Evolutionary conservation across 495 filamentous ascomycete species (phyloP), one percentile per base, ranked within the genome.

Genomic region (Trichoderma asperelloides): DNA sequence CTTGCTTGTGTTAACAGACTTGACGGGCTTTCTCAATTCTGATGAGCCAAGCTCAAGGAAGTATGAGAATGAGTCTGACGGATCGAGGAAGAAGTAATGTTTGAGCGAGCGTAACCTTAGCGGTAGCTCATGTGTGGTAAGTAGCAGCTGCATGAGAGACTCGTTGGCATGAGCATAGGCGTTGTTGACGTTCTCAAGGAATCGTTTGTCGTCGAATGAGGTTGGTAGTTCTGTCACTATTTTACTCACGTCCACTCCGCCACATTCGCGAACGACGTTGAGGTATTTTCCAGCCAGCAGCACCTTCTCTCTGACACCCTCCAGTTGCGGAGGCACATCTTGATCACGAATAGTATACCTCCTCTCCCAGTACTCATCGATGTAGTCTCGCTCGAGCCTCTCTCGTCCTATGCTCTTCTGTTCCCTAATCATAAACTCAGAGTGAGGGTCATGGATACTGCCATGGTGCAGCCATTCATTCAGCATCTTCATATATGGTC

Each of bases 401-500:
- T 97, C 96, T 23, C 95, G 85, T 65, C 88, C 88, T 71, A 98
- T 98, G 72, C 92, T 95, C 77, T 94, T 94, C 74, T 96, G 93
- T 75, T 98, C 95, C 70, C 92, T 96, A 69, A 98, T 88, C 45
- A 98, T 78, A 72, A 98, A 98, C 74, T 98, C 95, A 15, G 85
- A 86, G 74, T 97, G 96, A 2, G 94, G 92, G 75, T 98, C 95
- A 74, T 88, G 90, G 74, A 98, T 98, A 47, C 89, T 91, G 21
- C 95, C 95, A 72, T 96, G 93, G 73, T 98, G 95, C 27, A 98
- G 76, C 96, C 95, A 98, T 74, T 98, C 95, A 72, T 98, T 98
- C 67, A 98, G 78, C 95, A 98, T 98, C 27, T 82, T 84, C 95
- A 98, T 96, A 70, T 98, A 98, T 0, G 95, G 95, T 39, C 91